Evolutionary conservation across 2,329 filamentous ascomycete genomes (phyloP).

Genomic region (Lasiodiplodia gonubiensis): DNA sequence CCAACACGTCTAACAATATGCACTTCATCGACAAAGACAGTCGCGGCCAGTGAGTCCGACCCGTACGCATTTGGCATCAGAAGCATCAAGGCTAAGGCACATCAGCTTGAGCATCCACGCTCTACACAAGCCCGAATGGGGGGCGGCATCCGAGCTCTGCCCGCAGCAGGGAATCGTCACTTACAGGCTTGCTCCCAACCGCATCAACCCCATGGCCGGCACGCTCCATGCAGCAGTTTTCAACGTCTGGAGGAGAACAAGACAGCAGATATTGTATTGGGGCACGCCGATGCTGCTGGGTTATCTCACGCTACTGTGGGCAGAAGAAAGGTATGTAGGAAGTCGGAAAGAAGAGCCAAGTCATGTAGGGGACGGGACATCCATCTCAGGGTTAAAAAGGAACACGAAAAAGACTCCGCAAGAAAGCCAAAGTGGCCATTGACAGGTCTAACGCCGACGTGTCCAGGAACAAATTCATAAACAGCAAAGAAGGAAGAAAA

Average conservation of each 20-base stretch:
- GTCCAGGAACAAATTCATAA: background rate
- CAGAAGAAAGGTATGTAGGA: background rate
- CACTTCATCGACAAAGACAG: background rate
- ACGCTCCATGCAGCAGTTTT: background rate
- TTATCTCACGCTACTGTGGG: background rate
- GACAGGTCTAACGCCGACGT: background rate
- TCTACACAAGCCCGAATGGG: background rate
- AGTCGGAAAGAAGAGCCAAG: background rate
- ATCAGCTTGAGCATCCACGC: slow-evolving; percentile 1
- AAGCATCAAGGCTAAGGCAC: background rate
- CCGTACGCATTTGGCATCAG: background rate
- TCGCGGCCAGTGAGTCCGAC: background rate
- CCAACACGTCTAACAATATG: background rate
- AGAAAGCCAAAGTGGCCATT: too few species aligned
- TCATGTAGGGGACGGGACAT: background rate
- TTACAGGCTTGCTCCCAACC: slow-evolving; percentile 1
- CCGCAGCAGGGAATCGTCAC: background rate
- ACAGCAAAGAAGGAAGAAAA: background rate
- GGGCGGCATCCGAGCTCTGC: slow-evolving; percentile 1
- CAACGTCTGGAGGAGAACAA: background rate
- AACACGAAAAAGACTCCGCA: too few species aligned
- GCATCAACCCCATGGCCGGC: background rate
- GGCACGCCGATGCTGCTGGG: background rate
- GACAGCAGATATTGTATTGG: background rate
- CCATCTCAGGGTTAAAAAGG: too few species aligned